Evolutionary conservation across 805 yeast genomes (phyloP).

Genomic region (Ogataea pini): DNA sequence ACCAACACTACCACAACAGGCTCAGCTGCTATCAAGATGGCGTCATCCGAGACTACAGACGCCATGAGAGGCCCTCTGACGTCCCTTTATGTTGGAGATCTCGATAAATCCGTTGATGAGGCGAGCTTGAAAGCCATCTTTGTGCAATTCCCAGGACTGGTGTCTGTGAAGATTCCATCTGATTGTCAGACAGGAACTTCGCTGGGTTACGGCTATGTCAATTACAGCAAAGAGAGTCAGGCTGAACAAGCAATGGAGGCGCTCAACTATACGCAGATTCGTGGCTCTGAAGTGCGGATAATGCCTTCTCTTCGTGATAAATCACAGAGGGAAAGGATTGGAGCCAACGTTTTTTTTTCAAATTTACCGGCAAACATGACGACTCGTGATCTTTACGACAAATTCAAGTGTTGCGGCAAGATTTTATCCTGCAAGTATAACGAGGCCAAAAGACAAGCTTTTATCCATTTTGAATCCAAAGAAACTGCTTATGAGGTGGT

Average conservation of each 20-base stretch:
- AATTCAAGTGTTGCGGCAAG: constrained; percentile 29
- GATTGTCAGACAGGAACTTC: constrained; percentile 55
- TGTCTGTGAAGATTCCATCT: constrained; percentile 61
- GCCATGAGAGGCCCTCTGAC: constrained; percentile 11
- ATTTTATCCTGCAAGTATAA: constrained; percentile 35
- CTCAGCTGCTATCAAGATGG: background rate
- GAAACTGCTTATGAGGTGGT: constrained; percentile 40
- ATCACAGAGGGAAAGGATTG: constrained; percentile 40
- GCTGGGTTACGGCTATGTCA: constrained; percentile 74
- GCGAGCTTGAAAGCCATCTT: constrained; percentile 47
- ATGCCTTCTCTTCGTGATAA: constrained; percentile 56
- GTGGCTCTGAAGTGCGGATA: constrained; percentile 49
- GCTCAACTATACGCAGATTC: constrained; percentile 49
- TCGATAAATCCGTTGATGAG: constrained; percentile 52
- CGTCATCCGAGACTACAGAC: background rate
- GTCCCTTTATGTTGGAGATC: constrained; percentile 64
- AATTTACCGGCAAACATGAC: constrained; percentile 42
- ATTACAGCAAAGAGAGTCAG: constrained; percentile 50
- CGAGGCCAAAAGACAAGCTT: constrained; percentile 33
- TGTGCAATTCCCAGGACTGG: constrained; percentile 43
- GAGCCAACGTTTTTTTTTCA: constrained; percentile 52
- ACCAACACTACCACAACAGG: constrained; percentile 1
- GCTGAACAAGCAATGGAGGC: constrained; percentile 59
- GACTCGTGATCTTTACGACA: constrained; percentile 32
- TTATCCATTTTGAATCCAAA: constrained; percentile 42